A percentile compares a stretch with the other conserved stretches of the same genome.
Conservation (phyloP, 140 eudicot genomes). For the Cichorium intybus region DNA sequence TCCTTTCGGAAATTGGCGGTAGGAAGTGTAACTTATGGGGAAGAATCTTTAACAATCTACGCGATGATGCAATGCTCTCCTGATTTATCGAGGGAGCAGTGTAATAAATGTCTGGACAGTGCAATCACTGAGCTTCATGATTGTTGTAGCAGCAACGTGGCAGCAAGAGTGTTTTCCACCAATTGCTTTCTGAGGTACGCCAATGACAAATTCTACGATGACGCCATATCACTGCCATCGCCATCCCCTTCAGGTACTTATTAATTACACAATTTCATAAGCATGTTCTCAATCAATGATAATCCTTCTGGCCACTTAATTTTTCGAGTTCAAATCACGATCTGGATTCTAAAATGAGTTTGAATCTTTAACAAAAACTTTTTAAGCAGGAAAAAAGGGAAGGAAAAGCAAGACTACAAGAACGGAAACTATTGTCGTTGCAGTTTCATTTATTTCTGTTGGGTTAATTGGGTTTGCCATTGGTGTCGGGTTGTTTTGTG, state of each 20-base stretch:
- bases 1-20: constrained; percentile 29
- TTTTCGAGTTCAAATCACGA: too few species aligned
- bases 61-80: constrained; percentile 51
- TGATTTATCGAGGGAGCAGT: constrained; percentile 29
- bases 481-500: constrained; percentile 13
- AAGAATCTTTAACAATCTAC: constrained; percentile 21
- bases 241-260: constrained; percentile 25
- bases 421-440: constrained; percentile 9
- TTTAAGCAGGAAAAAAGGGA: constrained; percentile 14
- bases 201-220: constrained; percentile 28
- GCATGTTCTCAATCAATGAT: neutral
- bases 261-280: neutral
- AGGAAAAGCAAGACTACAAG: constrained; percentile 19
- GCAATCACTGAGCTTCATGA: neutral
- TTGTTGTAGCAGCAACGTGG: constrained; percentile 34
- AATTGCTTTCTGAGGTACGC: constrained; percentile 47
- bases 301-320: too few species aligned
- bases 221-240: constrained; percentile 1
- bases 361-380: constrained; percentile 3
- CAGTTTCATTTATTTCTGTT: constrained; percentile 8
- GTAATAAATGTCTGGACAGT: constrained; percentile 23
- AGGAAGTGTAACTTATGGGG: constrained; percentile 9
- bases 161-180: constrained; percentile 34
- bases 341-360: too few species aligned
- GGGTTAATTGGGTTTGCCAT: constrained; percentile 18